Conservation (phyloP, 768 basidiomycete species). For the Suillus subluteus region DNA sequence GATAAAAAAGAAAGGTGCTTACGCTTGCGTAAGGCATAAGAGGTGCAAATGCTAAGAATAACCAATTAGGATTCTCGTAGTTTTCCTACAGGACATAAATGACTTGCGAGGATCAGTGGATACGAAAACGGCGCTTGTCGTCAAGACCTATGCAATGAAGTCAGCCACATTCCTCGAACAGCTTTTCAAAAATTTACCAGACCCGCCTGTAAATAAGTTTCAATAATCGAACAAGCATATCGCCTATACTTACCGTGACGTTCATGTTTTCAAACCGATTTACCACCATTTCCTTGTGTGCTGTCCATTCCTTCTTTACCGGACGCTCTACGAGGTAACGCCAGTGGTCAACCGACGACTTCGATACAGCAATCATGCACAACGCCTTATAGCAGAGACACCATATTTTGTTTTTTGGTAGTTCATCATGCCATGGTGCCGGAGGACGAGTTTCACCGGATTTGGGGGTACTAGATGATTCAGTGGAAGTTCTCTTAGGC, state of each 20-base stretch:
- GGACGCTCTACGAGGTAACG: not conserved
- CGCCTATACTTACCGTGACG: not conserved
- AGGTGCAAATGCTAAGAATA: not conserved
- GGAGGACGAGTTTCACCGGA: not conserved
- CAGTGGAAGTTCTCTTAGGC: not conserved
- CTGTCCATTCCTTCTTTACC: not conserved
- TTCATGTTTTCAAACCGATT: slow-evolving; percentile 5
- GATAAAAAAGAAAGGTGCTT: not conserved
- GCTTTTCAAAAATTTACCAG: not conserved
- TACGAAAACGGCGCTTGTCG: not conserved
- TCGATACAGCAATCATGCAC: slow-evolving; percentile 6
- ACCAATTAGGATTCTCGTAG: too few species aligned
- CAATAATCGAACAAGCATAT: not conserved
- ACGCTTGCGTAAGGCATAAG: slow-evolving; percentile 1
- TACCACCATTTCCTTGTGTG: not conserved
- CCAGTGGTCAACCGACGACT: not conserved
- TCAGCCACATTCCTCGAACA: not conserved
- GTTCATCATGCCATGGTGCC: not conserved
- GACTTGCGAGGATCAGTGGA: not conserved
- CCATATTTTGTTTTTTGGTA: not conserved
- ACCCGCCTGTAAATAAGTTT: not conserved
- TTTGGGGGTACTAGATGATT: not conserved
- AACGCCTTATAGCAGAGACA: not conserved
- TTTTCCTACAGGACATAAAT: not conserved
- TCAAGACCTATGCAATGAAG: not conserved